Conservation (phyloP, 306 rosid species). For the Fragaria vesca region DNA sequence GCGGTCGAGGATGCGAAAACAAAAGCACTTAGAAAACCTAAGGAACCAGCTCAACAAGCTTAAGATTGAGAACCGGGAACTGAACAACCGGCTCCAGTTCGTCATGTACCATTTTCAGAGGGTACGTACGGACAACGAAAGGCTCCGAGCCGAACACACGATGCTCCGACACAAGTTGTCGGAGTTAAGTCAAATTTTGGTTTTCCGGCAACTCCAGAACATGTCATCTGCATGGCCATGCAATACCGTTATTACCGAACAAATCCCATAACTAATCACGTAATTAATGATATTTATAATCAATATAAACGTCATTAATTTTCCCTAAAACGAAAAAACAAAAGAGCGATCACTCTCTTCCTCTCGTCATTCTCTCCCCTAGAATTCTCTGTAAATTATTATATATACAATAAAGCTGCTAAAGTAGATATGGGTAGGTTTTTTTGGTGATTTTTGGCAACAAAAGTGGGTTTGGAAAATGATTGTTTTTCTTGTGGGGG, state of each 20-base stretch:
- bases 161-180: slow-evolving; percentile 50
- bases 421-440: slow-evolving; percentile 36
- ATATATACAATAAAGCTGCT: slow-evolving; percentile 27
- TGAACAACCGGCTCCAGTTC: slow-evolving; percentile 52
- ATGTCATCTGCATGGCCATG: slow-evolving; percentile 58
- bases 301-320: slow-evolving; percentile 23
- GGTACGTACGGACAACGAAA: slow-evolving; percentile 51
- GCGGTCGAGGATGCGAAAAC: slow-evolving; percentile 90
- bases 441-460: slow-evolving; percentile 18
- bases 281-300: slow-evolving; percentile 24
- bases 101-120: slow-evolving; percentile 35
- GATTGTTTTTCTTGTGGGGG: slow-evolving; percentile 23
- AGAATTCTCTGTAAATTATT: slow-evolving; percentile 22
- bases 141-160: slow-evolving; percentile 53
- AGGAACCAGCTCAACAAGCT: slow-evolving; percentile 69
- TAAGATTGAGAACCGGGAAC: slow-evolving; percentile 62
- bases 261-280: slow-evolving; percentile 35
- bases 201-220: slow-evolving; percentile 47
- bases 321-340: slow-evolving; percentile 25
- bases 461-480: slow-evolving; percentile 44
- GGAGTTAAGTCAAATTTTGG: slow-evolving; percentile 48
- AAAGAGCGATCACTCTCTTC: slow-evolving; percentile 12
- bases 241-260: slow-evolving; percentile 42
- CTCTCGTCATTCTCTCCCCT: background rate
- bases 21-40: slow-evolving; percentile 77